phyloP scores from a whole-genome alignment of 1,139 yeast genomes.

The Suhomyces yuchorum region DNA sequence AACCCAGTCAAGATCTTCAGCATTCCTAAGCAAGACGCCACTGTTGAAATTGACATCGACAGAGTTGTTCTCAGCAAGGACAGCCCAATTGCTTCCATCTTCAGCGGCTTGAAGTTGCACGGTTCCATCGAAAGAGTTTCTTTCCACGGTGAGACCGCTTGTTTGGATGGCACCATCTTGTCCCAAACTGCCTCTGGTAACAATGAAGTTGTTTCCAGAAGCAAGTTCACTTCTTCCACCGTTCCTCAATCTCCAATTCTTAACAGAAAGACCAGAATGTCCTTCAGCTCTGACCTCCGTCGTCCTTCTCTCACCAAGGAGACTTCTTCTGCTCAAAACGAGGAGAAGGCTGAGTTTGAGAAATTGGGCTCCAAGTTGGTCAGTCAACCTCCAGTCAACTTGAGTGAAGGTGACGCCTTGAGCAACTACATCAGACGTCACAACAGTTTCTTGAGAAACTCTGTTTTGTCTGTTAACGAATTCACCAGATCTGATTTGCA shows the following conservation, averaged over 20 bases:
- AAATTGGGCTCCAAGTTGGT: constrained; percentile 70
- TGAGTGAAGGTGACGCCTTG: constrained; percentile 78
- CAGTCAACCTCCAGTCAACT: constrained; percentile 68
- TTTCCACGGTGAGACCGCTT: constrained; percentile 74
- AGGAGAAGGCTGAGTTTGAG: constrained; percentile 47
- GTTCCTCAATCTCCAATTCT: constrained; percentile 50
- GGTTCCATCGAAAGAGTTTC: constrained; percentile 92
- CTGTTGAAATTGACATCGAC: constrained; percentile 83
- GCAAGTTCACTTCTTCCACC: constrained; percentile 39
- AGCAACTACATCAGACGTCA: constrained; percentile 72
- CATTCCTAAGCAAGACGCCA: constrained; percentile 76
- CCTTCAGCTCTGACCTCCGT: constrained; percentile 45
- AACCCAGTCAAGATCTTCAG: constrained; percentile 83
- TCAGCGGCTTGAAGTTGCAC: constrained; percentile 44
- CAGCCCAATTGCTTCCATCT: constrained; percentile 36
- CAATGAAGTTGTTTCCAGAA: constrained; percentile 48
- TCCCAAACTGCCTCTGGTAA: constrained; percentile 62
- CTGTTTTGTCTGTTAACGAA: constrained; percentile 85
- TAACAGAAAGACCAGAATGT: constrained; percentile 47
- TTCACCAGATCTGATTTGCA: constrained; percentile 87
- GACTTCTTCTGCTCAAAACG: constrained; percentile 24
- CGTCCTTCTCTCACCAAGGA: constrained; percentile 48
- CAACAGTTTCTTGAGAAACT: constrained; percentile 87
- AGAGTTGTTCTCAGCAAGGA: constrained; percentile 52
- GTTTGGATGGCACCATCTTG: constrained; percentile 77